These are phyloP conservation scores for Golubevia pallescens DNA, from an alignment of 1,284 basidiomycete genomes.

Conservation along the genomic window DNA sequence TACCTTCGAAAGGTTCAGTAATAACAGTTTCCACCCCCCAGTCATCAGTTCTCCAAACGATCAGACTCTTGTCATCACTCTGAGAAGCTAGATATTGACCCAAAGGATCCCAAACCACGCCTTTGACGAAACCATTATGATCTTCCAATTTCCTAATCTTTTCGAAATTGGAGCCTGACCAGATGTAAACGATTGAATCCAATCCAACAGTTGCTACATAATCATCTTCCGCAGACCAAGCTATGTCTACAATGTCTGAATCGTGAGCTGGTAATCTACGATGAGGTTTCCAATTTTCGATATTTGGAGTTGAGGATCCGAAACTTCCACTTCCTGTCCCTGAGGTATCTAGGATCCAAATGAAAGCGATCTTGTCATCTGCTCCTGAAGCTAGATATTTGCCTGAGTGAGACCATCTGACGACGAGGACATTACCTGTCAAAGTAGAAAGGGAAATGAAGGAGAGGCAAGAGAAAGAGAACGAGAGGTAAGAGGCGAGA, in stretches of 20 bases:
- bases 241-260: conserved; percentile 87
- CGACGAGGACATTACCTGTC: conserved; percentile 89
- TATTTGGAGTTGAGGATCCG: conserved; percentile 16
- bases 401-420: conserved; percentile 95
- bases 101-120: conserved; percentile 96
- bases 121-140: conserved; percentile 97
- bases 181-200: conserved; percentile 88
- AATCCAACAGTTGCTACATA: conserved; percentile 93
- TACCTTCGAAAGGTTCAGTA: conserved; percentile 86
- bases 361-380: conserved; percentile 92
- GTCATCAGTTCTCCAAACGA: conserved; percentile 92
- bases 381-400: conserved; percentile 93
- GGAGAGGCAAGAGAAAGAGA: background rate
- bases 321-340: background rate
- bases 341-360: conserved; percentile 99
- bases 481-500: background rate
- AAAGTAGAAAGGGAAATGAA: too few relatives aligned
- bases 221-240: conserved; percentile 89
- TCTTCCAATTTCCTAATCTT: conserved; percentile 77
- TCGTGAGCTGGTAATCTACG: conserved; percentile 85
- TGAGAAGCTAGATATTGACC: conserved; percentile 93
- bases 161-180: conserved; percentile 68
- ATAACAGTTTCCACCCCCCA: conserved; percentile 86
- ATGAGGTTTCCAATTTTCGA: conserved; percentile 72
- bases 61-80: conserved; percentile 93